phyloP scores from a whole-genome alignment of 768 basidiomycete species.

The Leccinum longicurvipes region DNA sequence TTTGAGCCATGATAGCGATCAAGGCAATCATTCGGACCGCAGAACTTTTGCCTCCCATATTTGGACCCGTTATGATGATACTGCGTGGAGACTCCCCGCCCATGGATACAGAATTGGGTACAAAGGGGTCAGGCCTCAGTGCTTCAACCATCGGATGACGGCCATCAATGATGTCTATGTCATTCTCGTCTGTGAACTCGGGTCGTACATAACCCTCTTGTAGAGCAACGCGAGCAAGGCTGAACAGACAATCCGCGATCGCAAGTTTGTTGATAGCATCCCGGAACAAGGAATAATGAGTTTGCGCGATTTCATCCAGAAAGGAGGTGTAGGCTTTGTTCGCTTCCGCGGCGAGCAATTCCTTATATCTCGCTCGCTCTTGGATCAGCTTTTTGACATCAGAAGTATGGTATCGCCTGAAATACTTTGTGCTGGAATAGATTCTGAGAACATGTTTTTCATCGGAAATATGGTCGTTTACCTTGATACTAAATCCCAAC shows the following conservation, averaged over 20 bases:
- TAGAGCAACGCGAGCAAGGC: conserved; percentile 76
- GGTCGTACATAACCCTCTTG: conserved; percentile 78
- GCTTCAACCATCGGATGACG: conserved; percentile 93
- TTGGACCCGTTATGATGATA: conserved; percentile 81
- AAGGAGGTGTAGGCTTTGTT: conserved; percentile 65
- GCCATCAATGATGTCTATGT: conserved; percentile 74
- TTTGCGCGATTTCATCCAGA: conserved; percentile 61
- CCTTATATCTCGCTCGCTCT: conserved; percentile 72
- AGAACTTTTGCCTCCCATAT: conserved; percentile 88
- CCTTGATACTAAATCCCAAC: conserved; percentile 71
- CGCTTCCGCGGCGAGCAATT: conserved; percentile 66
- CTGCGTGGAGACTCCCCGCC: conserved; percentile 49
- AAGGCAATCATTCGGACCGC: conserved; percentile 77
- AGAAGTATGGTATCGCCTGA: conserved; percentile 76
- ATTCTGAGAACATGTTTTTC: neutral
- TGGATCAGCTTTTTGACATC: conserved; percentile 56
- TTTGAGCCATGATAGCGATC: conserved; percentile 74
- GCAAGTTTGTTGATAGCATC: conserved; percentile 80
- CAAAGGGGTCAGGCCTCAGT: conserved; percentile 73
- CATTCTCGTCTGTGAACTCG: conserved; percentile 61
- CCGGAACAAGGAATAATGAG: conserved; percentile 69
- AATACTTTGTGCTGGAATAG: conserved; percentile 59
- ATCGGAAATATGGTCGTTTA: conserved; percentile 19
- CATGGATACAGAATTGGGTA: conserved; percentile 76
- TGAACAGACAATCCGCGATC: conserved; percentile 80